phyloP scores from a whole-genome alignment of 2,329 filamentous ascomycete genomes.

The Fusarium sp. region DNA sequence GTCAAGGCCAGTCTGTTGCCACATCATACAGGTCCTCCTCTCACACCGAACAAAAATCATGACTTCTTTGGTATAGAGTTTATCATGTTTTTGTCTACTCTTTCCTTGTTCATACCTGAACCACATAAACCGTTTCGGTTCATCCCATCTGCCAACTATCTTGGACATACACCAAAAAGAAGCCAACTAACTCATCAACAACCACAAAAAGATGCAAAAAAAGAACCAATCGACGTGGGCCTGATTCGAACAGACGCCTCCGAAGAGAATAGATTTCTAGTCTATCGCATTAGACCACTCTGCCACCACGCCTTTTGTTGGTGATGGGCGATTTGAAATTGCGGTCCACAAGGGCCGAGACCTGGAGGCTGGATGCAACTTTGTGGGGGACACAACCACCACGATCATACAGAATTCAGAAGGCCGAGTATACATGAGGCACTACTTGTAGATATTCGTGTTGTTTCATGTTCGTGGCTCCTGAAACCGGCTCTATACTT shows the following conservation, averaged over 20 bases:
- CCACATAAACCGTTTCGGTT: not conserved
- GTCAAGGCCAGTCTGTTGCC: not conserved
- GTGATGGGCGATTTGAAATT: not conserved
- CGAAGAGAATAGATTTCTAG: conserved; percentile 10
- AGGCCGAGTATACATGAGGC: no score
- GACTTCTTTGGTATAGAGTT: not conserved
- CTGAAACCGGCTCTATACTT: not conserved
- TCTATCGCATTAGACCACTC: conserved; percentile 11
- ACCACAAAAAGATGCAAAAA: not conserved
- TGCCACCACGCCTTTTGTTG: not conserved
- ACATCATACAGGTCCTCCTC: not conserved
- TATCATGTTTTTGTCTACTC: not conserved
- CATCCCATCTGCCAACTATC: not conserved
- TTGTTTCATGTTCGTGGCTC: not conserved
- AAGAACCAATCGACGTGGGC: not conserved
- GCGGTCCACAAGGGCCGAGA: not conserved
- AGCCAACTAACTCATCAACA: not conserved
- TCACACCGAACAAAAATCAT: not conserved
- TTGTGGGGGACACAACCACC: no score
- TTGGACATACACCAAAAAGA: not conserved
- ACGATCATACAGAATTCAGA: not conserved
- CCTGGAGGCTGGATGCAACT: not conserved
- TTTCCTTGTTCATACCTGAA: not conserved
- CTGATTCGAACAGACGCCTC: conserved; percentile 6
- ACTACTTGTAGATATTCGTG: not conserved